phyloP scores from a whole-genome alignment of 2,329 filamentous ascomycete species.

The Botrytis squamosa region DNA sequence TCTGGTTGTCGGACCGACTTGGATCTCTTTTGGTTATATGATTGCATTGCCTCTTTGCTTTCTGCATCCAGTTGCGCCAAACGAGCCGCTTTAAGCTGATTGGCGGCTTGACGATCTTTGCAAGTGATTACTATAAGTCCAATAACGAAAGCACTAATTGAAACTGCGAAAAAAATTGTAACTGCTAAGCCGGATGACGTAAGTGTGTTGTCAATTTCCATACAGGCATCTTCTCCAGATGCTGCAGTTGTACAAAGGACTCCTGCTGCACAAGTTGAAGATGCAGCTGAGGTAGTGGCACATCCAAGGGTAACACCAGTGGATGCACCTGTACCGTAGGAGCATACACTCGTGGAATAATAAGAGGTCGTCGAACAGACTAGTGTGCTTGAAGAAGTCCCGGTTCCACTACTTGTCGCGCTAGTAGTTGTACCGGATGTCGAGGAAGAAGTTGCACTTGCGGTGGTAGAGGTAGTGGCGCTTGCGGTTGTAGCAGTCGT shows the following conservation, averaged over 20 bases:
- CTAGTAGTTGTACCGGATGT: constrained; percentile 5
- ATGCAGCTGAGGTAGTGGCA: not conserved
- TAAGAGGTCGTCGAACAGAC: constrained; percentile 17
- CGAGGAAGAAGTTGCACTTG: constrained; percentile 10
- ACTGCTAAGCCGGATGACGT: constrained; percentile 16
- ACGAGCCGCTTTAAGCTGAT: not conserved
- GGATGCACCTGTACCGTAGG: constrained; percentile 18
- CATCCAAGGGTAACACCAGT: constrained; percentile 18
- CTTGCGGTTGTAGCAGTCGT: constrained; percentile 8
- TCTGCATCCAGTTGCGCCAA: constrained; percentile 11
- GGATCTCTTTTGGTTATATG: not conserved
- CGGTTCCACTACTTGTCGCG: not conserved
- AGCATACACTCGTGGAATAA: constrained; percentile 15
- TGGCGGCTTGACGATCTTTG: constrained; percentile 2
- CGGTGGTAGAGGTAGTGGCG: not conserved
- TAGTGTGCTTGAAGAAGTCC: not conserved
- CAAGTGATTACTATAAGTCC: constrained; percentile 9
- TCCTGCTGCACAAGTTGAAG: constrained; percentile 3
- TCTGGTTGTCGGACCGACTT: not conserved
- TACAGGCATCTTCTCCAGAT: constrained; percentile 3
- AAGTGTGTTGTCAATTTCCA: not conserved
- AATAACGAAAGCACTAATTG: constrained; percentile 7
- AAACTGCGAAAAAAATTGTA: constrained; percentile 16
- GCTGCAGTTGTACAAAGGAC: constrained; percentile 14
- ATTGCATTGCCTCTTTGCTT: constrained; percentile 6